These are phyloP conservation scores for Syzygium syzygioides DNA, from an alignment of 441 rosid species.

Conservation along the genomic window DNA sequence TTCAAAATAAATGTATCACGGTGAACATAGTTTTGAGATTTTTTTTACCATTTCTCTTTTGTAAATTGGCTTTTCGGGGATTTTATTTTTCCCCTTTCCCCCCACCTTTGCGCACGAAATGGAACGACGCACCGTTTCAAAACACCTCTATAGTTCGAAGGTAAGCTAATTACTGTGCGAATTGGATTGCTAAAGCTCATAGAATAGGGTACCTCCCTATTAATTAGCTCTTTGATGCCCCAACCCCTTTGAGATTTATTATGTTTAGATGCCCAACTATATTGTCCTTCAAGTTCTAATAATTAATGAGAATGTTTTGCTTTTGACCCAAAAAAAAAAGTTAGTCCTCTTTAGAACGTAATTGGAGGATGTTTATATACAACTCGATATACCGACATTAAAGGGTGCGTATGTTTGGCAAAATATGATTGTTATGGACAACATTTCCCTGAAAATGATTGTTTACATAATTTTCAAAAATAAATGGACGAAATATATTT, in stretches of 20 bases:
- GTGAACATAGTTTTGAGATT: accelerated
- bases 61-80: neutral
- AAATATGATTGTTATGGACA: accelerated
- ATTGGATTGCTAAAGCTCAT: no score
- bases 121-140: neutral
- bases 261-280: no score
- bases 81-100: neutral
- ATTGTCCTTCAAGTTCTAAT: no score
- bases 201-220: no score
- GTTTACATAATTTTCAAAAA: neutral
- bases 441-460: neutral
- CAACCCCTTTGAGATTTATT: no score
- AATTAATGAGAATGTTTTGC: no score
- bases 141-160: neutral
- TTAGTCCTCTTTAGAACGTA: neutral
- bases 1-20: accelerated
- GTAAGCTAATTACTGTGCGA: no score
- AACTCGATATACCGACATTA: accelerated
- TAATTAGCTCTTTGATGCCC: no score
- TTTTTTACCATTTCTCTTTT: accelerated
- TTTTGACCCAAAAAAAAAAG: neutral
- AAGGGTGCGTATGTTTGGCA: accelerated
- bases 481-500: neutral
- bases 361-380: neutral
- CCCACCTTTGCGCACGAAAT: accelerated